Evolutionary conservation across 345 rosid genomes (phyloP).

Genomic region (Lepidium aucheri): DNA sequence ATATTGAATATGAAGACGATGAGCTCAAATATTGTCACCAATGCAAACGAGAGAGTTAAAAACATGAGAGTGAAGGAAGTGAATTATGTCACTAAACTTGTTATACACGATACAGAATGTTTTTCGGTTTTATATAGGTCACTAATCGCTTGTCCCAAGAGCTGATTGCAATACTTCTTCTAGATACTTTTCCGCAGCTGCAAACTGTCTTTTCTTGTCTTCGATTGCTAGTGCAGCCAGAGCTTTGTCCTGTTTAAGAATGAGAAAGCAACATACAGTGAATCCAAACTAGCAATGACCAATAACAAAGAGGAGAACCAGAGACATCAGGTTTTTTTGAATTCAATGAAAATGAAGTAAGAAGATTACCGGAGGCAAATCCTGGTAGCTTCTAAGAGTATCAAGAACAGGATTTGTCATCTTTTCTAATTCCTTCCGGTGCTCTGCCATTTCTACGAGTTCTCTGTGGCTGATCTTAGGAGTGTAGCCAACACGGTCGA

Average conservation of each 20-base stretch:
- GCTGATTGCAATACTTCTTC: conserved; percentile 86
- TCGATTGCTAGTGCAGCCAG: conserved; percentile 89
- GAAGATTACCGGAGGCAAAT: conserved; percentile 77
- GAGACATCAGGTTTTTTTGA: neutral
- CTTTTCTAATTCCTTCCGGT: conserved; percentile 77
- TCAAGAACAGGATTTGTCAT: conserved; percentile 87
- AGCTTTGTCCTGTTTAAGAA: conserved; percentile 69
- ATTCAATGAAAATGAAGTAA: neutral
- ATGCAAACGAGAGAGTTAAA: too few species aligned
- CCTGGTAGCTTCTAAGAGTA: conserved; percentile 92
- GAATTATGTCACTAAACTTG: too few species aligned
- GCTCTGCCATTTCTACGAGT: conserved; percentile 82
- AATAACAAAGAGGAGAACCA: neutral
- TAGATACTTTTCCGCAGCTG: conserved; percentile 84
- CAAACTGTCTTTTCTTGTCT: conserved; percentile 85
- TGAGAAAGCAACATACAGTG: neutral
- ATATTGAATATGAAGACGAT: too few species aligned
- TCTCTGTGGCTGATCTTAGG: conserved; percentile 85
- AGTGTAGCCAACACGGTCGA: conserved; percentile 79
- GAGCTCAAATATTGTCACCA: too few species aligned
- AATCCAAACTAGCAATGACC: conserved; percentile 3
- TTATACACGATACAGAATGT: too few species aligned
- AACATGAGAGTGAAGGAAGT: too few species aligned
- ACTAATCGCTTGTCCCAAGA: conserved; percentile 37
- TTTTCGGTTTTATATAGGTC: neutral